A percentile compares a stretch with the other conserved stretches of the same genome.
Conservation (phyloP, 257 asterid species). For the Przewalskia tangutica region DNA sequence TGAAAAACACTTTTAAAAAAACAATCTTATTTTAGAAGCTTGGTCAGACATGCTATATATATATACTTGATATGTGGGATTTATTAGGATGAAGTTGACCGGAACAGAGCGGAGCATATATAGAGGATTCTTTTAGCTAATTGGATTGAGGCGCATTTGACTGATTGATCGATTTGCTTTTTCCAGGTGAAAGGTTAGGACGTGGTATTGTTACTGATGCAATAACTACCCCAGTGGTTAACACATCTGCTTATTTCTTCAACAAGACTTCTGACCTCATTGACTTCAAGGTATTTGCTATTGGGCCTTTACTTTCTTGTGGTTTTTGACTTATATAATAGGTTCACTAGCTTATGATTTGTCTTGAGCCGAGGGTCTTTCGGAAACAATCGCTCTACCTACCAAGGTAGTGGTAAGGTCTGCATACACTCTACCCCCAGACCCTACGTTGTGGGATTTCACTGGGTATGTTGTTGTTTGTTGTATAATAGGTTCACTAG, state of each 20-base stretch:
- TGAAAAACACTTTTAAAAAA: no score
- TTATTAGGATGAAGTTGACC: background rate
- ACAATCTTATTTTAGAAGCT: no score
- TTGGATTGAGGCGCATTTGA: background rate
- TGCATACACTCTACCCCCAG: no score
- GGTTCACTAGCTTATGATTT: no score
- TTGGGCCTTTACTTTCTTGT: background rate
- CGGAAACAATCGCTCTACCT: no score
- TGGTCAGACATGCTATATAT: no score
- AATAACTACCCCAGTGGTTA: constrained; percentile 81
- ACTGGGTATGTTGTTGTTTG: no score
- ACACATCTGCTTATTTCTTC: constrained; percentile 89
- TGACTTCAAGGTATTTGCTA: constrained; percentile 68
- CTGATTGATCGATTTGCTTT: constrained; percentile 1
- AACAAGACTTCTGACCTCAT: constrained; percentile 73
- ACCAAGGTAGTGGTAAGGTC: no score
- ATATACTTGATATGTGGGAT: background rate
- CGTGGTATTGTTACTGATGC: constrained; percentile 77
- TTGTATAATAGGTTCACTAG: background rate
- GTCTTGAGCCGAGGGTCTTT: no score
- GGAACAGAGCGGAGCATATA: background rate
- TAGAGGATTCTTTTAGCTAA: background rate
- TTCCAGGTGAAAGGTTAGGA: constrained; percentile 85
- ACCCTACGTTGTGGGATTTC: no score
- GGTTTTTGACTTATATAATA: background rate